phyloP scores from a whole-genome alignment of 1,284 basidiomycete genomes.

The Exobasidium cylindrosporum region DNA sequence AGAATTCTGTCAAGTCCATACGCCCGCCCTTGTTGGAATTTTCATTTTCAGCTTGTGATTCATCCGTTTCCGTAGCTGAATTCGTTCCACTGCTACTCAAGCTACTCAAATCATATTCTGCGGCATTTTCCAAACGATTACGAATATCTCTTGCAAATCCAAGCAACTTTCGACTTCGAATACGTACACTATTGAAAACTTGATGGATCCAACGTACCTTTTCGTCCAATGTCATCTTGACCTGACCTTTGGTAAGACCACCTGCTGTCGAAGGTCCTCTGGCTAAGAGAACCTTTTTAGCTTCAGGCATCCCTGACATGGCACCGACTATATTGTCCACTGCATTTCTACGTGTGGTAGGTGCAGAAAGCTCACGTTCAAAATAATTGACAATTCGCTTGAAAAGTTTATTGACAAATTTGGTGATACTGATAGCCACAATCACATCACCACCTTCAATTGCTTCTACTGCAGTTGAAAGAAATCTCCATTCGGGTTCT shows the following conservation, averaged over 20 bases:
- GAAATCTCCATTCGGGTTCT: conserved; percentile 92
- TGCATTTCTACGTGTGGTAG: conserved; percentile 53
- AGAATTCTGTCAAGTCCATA: conserved; percentile 71
- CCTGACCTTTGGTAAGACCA: conserved; percentile 29
- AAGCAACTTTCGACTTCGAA: conserved; percentile 89
- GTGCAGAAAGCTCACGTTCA: conserved; percentile 84
- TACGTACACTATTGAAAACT: conserved; percentile 85
- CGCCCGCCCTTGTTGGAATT: not conserved
- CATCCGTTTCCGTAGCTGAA: not conserved
- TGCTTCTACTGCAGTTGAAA: conserved; percentile 87
- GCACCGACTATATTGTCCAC: not conserved
- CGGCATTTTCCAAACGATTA: conserved; percentile 88
- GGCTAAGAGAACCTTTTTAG: conserved; percentile 6
- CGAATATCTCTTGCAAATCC: conserved; percentile 65
- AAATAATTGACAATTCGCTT: conserved; percentile 82
- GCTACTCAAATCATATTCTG: conserved; percentile 83
- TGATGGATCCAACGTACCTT: conserved; percentile 85
- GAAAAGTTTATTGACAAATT: conserved; percentile 58
- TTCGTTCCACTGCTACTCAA: conserved; percentile 13
- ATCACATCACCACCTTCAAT: conserved; percentile 83
- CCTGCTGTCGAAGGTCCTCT: conserved; percentile 26
- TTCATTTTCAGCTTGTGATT: not conserved
- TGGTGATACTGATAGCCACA: conserved; percentile 64
- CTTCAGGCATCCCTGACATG: not conserved
- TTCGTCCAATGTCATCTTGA: conserved; percentile 72